phyloP scores from a whole-genome alignment of 1,139 yeast species.

The Meyerozyma sp. region DNA sequence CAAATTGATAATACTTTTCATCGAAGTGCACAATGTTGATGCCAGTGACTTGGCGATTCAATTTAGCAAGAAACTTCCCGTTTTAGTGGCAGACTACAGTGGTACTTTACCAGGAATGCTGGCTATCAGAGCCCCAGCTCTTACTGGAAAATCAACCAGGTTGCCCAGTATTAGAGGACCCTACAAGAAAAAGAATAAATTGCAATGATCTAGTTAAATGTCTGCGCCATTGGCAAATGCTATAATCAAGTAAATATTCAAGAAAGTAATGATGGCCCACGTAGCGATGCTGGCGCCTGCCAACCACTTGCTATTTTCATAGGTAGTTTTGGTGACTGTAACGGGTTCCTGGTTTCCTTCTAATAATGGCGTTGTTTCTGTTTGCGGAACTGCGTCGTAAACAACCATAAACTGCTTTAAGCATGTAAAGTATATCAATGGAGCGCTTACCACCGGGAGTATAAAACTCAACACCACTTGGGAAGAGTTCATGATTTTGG shows the following conservation, averaged over 20 bases:
- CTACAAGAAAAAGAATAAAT: conserved; percentile 31
- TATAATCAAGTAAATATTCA: conserved; percentile 67
- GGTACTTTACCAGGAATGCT: conserved; percentile 75
- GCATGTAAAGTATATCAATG: conserved; percentile 66
- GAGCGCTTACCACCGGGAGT: conserved; percentile 72
- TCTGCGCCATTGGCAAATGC: conserved; percentile 71
- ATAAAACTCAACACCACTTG: conserved; percentile 69
- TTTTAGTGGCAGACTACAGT: conserved; percentile 64
- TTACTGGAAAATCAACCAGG: conserved; percentile 19
- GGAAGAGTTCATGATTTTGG: conserved; percentile 65
- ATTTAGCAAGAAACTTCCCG: conserved; percentile 52
- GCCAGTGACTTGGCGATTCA: conserved; percentile 27
- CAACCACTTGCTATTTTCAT: conserved; percentile 62
- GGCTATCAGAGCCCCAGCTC: conserved; percentile 12
- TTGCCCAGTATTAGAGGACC: conserved; percentile 40
- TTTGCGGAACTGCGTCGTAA: conserved; percentile 14
- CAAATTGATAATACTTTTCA: conserved; percentile 26
- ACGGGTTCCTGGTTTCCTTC: conserved; percentile 1
- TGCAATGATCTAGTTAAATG: conserved; percentile 24
- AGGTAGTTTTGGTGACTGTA: conserved; percentile 19
- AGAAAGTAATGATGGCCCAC: conserved; percentile 66
- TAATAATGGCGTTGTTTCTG: neutral
- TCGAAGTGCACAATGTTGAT: conserved; percentile 21
- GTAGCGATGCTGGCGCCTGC: conserved; percentile 53
- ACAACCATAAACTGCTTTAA: conserved; percentile 56